These are phyloP conservation scores for Termitomyces sp. DNA, from an alignment of 768 basidiomycete species.

Conservation along the genomic window DNA sequence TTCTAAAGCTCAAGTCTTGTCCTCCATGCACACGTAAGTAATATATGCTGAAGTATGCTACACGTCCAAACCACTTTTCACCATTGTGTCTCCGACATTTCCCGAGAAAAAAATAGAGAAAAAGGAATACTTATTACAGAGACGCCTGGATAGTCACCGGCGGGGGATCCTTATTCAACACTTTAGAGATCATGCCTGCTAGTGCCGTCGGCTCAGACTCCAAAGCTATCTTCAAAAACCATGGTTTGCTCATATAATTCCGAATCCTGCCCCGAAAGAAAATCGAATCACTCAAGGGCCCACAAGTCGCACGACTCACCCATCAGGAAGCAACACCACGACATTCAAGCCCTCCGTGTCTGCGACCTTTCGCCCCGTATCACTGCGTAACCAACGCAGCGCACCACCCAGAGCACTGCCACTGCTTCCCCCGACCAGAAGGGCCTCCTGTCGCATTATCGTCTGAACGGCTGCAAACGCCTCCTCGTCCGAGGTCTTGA, in stretches of 20 bases:
- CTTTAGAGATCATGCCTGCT: conserved; percentile 39
- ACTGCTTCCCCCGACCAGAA: conserved; percentile 91
- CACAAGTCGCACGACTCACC: conserved; percentile 42
- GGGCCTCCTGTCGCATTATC: conserved; percentile 80
- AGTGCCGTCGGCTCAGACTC: conserved; percentile 49
- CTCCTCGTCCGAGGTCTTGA: conserved; percentile 81
- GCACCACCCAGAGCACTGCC: conserved; percentile 82
- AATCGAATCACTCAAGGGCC: not conserved
- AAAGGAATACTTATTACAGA: not conserved
- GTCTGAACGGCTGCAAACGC: conserved; percentile 70
- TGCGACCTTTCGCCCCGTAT: conserved; percentile 58
- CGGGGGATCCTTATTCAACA: conserved; percentile 11
- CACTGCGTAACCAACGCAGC: conserved; percentile 69
- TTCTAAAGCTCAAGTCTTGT: no score
- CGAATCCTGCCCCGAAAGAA: conserved; percentile 50
- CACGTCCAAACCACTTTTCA: not conserved
- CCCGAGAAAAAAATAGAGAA: not conserved
- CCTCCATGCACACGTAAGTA: not conserved
- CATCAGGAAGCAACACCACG: conserved; percentile 85
- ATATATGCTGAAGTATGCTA: not conserved
- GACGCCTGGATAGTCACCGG: not conserved
- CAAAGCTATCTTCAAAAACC: conserved; percentile 76
- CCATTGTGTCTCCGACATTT: not conserved
- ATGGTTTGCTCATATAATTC: conserved; percentile 92
- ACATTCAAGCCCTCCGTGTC: conserved; percentile 76